Evolutionary conservation across 2,329 filamentous ascomycete genomes (phyloP), one percentile per base, ranked within the genome.

Genomic region (Knufia petricola): DNA sequence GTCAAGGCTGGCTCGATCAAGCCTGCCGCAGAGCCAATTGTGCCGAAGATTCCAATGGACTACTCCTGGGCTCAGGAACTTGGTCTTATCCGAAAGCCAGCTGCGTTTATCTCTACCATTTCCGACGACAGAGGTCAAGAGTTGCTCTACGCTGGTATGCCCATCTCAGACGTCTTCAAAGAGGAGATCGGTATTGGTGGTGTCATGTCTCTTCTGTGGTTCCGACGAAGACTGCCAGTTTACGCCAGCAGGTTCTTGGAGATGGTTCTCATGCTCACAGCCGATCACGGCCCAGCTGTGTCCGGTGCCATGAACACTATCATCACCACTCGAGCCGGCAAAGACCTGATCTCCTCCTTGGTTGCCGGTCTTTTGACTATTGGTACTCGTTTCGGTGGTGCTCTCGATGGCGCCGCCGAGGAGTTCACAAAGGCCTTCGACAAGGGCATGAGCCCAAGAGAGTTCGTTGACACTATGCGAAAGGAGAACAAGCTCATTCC

Each of bases 301-400:
- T 98, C 92, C 61, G 92, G 92, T 79, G 92, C 92, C 70, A 98
- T 98, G 92, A 98, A 98, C 84, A 98, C 92, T 68, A 98, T 98
- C 69, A 96, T 98, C 69, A 98, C 92, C 55, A 98, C 92, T 52
- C 87, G 92, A 85, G 92, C 92, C 56, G 92, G 92, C 69, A 98
- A 98, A 79, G 92, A 98, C 68, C 76, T 98, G 60, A 96, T 98
- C 76, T 89, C 83, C 63, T 85, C 92, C 41, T 79, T 98, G 55
- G 92, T 98, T 50, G 86, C 86, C 62, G 92, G 92, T 87, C 85
- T 98, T 48, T 76, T 98, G 66, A 98, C 92, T 62, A 98, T 98
- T 63, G 92, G 92, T 65, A 95, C 90, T 51, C 85, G 92, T 56
- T 98, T 98, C 69, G 92, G 92, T 80, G 92, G 92, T 82, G 92